Evolutionary conservation across 2,329 filamentous ascomycete genomes (phyloP).

Genomic region (Diplodia intermedia): DNA sequence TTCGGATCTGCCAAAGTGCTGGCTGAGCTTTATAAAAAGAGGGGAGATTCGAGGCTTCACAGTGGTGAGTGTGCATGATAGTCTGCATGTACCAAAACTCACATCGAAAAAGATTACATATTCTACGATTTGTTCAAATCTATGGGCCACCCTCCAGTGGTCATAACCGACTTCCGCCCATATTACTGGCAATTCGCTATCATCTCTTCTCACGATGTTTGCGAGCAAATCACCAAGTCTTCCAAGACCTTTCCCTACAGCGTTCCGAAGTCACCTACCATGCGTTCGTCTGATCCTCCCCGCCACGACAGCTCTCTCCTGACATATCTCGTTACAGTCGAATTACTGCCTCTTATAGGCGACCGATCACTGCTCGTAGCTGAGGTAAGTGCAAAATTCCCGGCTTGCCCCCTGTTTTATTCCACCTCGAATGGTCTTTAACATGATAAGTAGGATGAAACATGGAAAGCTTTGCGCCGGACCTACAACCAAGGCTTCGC

Average conservation of each 20-base stretch:
- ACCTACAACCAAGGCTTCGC: constrained; percentile 39
- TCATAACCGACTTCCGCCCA: constrained; percentile 45
- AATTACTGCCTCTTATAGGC: constrained; percentile 39
- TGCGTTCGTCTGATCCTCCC: constrained; percentile 35
- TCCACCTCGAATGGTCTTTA: neutral
- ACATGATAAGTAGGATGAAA: constrained; percentile 29
- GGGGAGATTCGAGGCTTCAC: constrained; percentile 40
- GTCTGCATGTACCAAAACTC: neutral
- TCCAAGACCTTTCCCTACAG: constrained; percentile 44
- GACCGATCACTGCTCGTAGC: constrained; percentile 40
- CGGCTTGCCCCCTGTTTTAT: neutral
- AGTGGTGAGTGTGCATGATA: constrained; percentile 36
- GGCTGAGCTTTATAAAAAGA: constrained; percentile 39
- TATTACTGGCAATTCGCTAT: constrained; percentile 39
- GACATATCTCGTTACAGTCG: neutral
- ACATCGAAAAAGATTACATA: constrained; percentile 42
- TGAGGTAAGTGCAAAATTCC: constrained; percentile 34
- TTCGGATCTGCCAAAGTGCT: constrained; percentile 42
- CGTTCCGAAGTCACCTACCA: constrained; percentile 45
- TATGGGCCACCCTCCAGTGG: constrained; percentile 40
- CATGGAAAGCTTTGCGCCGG: constrained; percentile 35
- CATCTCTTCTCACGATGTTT: constrained; percentile 44
- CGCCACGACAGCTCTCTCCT: neutral
- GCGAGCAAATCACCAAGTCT: constrained; percentile 44
- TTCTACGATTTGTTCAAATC: constrained; percentile 41